Evolutionary conservation across 306 rosid species (phyloP).

Genomic region (Malus domestica): DNA sequence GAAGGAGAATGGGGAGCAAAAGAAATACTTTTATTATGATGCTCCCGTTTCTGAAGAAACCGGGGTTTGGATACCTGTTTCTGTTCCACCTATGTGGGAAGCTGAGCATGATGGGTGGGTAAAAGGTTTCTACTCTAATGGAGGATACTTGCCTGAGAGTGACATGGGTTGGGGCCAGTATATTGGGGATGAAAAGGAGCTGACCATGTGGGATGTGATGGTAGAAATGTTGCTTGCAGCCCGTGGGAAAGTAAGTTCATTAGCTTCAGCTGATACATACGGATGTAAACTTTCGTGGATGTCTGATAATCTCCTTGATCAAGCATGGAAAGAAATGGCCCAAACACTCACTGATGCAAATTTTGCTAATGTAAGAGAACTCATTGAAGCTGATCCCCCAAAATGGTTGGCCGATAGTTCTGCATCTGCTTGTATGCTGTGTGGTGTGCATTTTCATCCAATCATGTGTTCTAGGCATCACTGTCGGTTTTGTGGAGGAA

Average conservation of each 20-base stretch:
- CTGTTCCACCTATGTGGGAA: slow-evolving; percentile 94
- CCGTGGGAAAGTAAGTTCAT: slow-evolving; percentile 64
- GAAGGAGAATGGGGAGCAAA: slow-evolving; percentile 27
- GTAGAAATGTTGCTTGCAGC: slow-evolving; percentile 81
- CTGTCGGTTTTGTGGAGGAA: slow-evolving; percentile 96
- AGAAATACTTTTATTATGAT: slow-evolving; percentile 70
- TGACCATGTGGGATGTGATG: slow-evolving; percentile 98
- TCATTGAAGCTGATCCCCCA: slow-evolving; percentile 84
- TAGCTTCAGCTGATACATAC: slow-evolving; percentile 57
- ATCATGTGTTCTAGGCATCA: slow-evolving; percentile 94
- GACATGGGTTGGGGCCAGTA: slow-evolving; percentile 78
- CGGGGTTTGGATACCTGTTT: slow-evolving; percentile 97
- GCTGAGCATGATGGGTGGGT: slow-evolving; percentile 64
- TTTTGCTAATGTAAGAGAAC: slow-evolving; percentile 53
- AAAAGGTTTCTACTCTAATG: slow-evolving; percentile 56
- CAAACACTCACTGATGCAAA: slow-evolving; percentile 79
- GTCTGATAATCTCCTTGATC: slow-evolving; percentile 64
- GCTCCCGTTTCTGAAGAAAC: slow-evolving; percentile 72
- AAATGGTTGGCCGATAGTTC: slow-evolving; percentile 94
- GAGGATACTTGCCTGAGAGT: slow-evolving; percentile 80
- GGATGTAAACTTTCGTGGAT: slow-evolving; percentile 47
- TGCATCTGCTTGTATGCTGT: slow-evolving; percentile 85
- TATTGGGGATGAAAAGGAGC: slow-evolving; percentile 67
- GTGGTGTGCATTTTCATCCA: slow-evolving; percentile 88
- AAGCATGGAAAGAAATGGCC: slow-evolving; percentile 92